Base-by-base conservation (phyloP, 2,329 filamentous ascomycete species). In the Pseudocercospora macadamiae region DNA sequence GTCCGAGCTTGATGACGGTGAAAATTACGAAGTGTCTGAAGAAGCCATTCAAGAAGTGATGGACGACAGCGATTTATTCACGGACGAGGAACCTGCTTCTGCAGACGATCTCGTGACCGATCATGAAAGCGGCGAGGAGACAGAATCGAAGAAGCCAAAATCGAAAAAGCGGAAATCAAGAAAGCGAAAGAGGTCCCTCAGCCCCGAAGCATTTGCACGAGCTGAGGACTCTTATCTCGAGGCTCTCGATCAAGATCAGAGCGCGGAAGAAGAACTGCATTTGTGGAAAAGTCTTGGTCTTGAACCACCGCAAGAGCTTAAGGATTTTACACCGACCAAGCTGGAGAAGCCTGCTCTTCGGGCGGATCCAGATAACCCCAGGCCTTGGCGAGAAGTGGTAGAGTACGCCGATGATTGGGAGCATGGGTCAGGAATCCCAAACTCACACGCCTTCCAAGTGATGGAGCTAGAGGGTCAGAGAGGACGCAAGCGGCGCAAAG, bases 151-250 rank as follows among this genome's bases (percentile, higher is more conserved):
- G 36, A 42, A 32, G 18, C 39, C 30, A 16, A 21, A 4, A 26
- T 16, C n/a, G 44, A 59, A 14, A 16, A 51, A 2, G 37, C 65
- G 62, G 10, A 66, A 61, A n/a, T 16, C n/a, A 49, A 59, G 18
- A 16, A 51, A 2, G 37, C 65, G 62, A 12, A 66, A 61, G 19
- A 59, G 67, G 42, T 55, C 63, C 19, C 42, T 65, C 2, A 64
- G 64, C 18, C 61, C 63, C 8, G 25, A 48, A 26, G 56, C 49
- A 16, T 62, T 54, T 21, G 55, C 58, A 14, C 56, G 60, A 44
- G 61, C 57, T 12, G 76, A 81, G 68, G 76, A 79, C 30, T 63
- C 68, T 2, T 78, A 81, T 62, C 74, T 80, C 18, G 79, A 83
- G 55, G 67, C 70, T 1, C 66, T 83, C 21, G 84, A 87, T 66